Base-by-base conservation (phyloP, 495 filamentous ascomycete genomes). In the Cudoniella acicularis region DNA sequence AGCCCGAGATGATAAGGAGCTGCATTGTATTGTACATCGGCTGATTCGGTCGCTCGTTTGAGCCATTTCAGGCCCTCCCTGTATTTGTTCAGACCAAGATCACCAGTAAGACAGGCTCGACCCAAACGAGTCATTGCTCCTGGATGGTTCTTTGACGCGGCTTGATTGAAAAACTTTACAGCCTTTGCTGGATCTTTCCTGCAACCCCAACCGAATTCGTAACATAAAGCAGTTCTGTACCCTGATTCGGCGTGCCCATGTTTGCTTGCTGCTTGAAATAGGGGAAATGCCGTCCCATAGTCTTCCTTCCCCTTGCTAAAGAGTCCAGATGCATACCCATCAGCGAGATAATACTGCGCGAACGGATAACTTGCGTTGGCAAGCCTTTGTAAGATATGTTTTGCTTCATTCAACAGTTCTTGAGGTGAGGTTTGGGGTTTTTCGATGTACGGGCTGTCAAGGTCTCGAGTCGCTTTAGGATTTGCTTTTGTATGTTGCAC, bases 191-290 rank as follows among this genome's bases (percentile, higher is more conserved):
- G 86, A 67, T 97, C 93, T 58, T 89, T 90, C 30, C 90, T 83
- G 57, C 87, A 92, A 20, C 94, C 94, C 94, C 95, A 98, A 60
- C 92, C 95, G 73, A 96, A 98, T 68, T 99, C 94, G 73, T 96
- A 97, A 76, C 93, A 98, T 36, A 99, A 76, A 2, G 88, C 94
- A 48, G 93, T 87, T 52, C 94, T 88, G 73, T 96, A 99, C 43
- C 86, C 93, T 24, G 95, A 92, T 74, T 99, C 94, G 25, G 95
- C 89, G 69, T 99, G 94, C 26, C 94, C 95, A 71, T 97, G 95
- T 75, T 98, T 99, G 70, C 89, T 91, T 11, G 95, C 95, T 1
- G 93, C 83, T 27, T 96, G 77, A 69, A 99, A 99, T 6, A 97
- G 83, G 0, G 89, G 84, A 66, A 97, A 98, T 1, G 93, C 92